phyloP scores from a whole-genome alignment of 1,284 basidiomycete species.

The Heterobasidion annosum region DNA sequence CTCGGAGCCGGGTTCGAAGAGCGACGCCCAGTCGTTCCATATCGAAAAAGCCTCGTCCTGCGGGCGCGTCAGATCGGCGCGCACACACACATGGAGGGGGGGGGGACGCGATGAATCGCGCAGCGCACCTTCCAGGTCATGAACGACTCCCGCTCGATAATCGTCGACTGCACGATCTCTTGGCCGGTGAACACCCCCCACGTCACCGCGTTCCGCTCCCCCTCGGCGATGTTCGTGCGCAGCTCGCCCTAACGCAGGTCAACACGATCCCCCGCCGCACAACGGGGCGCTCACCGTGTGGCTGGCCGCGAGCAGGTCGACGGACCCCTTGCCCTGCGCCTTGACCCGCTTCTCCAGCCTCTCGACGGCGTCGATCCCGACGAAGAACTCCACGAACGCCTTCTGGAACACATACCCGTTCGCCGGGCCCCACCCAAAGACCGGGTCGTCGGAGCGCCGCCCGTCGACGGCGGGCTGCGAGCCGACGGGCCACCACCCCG shows the following conservation, averaged over 20 bases:
- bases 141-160: constrained; percentile 92
- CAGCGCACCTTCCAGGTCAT: constrained; percentile 79
- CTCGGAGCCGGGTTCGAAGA: constrained; percentile 71
- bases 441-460: constrained; percentile 59
- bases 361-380: constrained; percentile 55
- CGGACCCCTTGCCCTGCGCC: constrained; percentile 48
- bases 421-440: constrained; percentile 89
- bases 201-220: constrained; percentile 90
- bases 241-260: constrained; percentile 58
- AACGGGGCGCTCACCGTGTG: constrained; percentile 41
- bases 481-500: constrained; percentile 92
- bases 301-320: constrained; percentile 86
- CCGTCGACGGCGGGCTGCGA: constrained; percentile 94
- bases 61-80: background rate
- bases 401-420: constrained; percentile 97
- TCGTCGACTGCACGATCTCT: constrained; percentile 94
- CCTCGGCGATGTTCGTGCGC: constrained; percentile 72
- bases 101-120: background rate
- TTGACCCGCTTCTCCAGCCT: constrained; percentile 52
- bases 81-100: background rate
- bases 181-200: constrained; percentile 98
- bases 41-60: constrained; percentile 96
- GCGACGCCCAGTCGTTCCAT: constrained; percentile 91
- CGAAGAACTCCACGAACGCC: constrained; percentile 96
- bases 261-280: background rate